These are phyloP conservation scores for Metschnikowia lunata DNA, from an alignment of 805 yeast species.

Conservation along the genomic window DNA sequence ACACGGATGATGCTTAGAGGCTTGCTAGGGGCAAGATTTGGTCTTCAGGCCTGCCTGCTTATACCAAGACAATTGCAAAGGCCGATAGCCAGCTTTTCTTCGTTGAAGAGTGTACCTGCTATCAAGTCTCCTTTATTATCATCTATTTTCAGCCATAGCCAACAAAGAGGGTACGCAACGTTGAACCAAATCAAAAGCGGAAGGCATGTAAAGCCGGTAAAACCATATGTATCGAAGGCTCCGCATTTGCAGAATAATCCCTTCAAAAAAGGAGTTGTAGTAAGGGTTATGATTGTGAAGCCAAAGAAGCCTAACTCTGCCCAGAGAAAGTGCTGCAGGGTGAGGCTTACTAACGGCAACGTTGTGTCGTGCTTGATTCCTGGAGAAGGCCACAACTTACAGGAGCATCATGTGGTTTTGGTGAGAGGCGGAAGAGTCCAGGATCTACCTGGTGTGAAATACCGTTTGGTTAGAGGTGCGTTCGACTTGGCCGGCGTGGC, in stretches of 20 bases:
- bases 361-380: conserved; percentile 91
- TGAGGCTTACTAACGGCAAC: conserved; percentile 84
- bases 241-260: conserved; percentile 86
- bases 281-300: conserved; percentile 89
- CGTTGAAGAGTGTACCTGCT: too few relatives aligned
- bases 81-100: too few relatives aligned
- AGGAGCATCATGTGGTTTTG: conserved; percentile 93
- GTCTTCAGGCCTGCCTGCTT: conserved; percentile 4
- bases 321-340: conserved; percentile 94
- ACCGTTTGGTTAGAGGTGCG: conserved; percentile 89
- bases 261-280: conserved; percentile 86
- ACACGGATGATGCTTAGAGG: conserved; percentile 12
- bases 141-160: not conserved
- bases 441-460: conserved; percentile 97
- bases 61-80: not conserved
- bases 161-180: conserved; percentile 58
- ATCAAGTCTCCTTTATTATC: too few relatives aligned
- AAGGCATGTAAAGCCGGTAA: conserved; percentile 43
- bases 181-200: conserved; percentile 76
- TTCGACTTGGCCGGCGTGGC: conserved; percentile 94
- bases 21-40: conserved; percentile 10
- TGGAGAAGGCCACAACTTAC: conserved; percentile 98
- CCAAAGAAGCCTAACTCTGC: conserved; percentile 99
- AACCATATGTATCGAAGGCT: conserved; percentile 52
- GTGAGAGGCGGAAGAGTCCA: conserved; percentile 99